Evolutionary conservation across 2,329 filamentous ascomycete species (phyloP).

Genomic region (Beauveria pseudobassiana): DNA sequence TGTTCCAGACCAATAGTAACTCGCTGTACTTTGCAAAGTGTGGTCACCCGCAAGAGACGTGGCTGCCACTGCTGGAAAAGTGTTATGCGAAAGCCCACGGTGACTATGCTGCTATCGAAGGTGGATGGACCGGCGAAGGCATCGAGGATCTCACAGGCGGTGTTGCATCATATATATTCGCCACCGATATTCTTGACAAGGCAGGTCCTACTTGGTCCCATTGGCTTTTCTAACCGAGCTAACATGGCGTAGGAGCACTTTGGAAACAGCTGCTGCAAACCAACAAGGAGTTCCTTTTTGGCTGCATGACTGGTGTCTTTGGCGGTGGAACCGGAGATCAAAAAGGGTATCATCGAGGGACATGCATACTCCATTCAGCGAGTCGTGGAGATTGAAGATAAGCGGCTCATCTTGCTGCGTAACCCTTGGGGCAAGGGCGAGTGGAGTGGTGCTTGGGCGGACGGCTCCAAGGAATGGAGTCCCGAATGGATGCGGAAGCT

Average conservation of each 20-base stretch:
- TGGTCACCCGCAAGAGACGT: slow-evolving; percentile 67
- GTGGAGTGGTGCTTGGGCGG: slow-evolving; percentile 74
- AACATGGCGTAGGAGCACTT: slow-evolving; percentile 30
- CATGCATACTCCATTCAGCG: slow-evolving; percentile 58
- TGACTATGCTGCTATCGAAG: slow-evolving; percentile 68
- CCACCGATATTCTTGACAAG: slow-evolving; percentile 64
- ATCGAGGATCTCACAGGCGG: slow-evolving; percentile 57
- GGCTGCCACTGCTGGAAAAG: slow-evolving; percentile 73
- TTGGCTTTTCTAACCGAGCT: background rate
- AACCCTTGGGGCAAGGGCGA: slow-evolving; percentile 79
- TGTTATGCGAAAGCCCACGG: slow-evolving; percentile 76
- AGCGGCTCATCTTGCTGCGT: slow-evolving; percentile 55
- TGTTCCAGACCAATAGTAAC: slow-evolving; percentile 66
- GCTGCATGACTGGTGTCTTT: slow-evolving; percentile 42
- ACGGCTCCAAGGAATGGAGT: slow-evolving; percentile 81
- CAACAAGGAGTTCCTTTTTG: slow-evolving; percentile 70
- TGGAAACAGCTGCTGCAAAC: slow-evolving; percentile 73
- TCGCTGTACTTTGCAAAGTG: slow-evolving; percentile 73
- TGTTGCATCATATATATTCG: slow-evolving; percentile 58
- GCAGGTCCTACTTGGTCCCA: slow-evolving; percentile 28
- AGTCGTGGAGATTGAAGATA: slow-evolving; percentile 47
- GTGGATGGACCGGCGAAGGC: slow-evolving; percentile 57
- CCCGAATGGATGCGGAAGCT: slow-evolving; percentile 68
- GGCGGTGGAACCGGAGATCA: slow-evolving; percentile 39
- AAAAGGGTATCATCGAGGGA: slow-evolving; percentile 47